phyloP scores from a whole-genome alignment of 139 green algal species.

The Diplosphaera chodatii region DNA sequence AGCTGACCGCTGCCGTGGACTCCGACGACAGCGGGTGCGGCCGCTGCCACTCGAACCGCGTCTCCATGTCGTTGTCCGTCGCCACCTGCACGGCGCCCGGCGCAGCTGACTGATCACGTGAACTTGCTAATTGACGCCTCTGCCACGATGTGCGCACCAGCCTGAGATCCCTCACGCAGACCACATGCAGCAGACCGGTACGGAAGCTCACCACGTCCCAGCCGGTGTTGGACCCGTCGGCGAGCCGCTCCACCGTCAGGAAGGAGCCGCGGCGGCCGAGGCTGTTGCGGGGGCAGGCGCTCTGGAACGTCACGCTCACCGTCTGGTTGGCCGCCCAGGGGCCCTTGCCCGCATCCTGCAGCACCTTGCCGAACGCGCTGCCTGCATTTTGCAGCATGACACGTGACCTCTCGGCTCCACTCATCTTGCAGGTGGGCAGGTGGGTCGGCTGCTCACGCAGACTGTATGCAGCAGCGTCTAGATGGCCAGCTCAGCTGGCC shows the following conservation, averaged over 20 bases:
- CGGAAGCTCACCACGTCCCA: slow-evolving; percentile 16
- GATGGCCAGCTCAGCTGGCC: too few relatives aligned
- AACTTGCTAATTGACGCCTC: too few relatives aligned
- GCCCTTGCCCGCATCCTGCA: slow-evolving; percentile 25
- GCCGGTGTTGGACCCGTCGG: not conserved
- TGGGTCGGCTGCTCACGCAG: too few relatives aligned
- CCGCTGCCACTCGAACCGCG: slow-evolving; percentile 55
- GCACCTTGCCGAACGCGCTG: slow-evolving; percentile 52
- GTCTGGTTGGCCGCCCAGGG: slow-evolving; percentile 27
- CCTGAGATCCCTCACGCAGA: too few relatives aligned
- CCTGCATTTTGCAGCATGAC: slow-evolving; percentile 4
- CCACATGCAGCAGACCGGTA: not conserved
- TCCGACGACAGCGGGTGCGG: slow-evolving; percentile 40
- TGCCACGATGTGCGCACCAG: too few relatives aligned
- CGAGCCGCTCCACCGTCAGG: slow-evolving; percentile 51
- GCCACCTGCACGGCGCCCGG: slow-evolving; percentile 11
- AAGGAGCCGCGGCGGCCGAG: slow-evolving; percentile 58
- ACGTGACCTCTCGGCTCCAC: too few relatives aligned
- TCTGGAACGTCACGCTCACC: slow-evolving; percentile 59
- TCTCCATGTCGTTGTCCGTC: slow-evolving; percentile 21
- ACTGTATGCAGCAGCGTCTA: too few relatives aligned
- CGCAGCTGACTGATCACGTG: too few relatives aligned
- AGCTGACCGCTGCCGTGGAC: slow-evolving; percentile 59
- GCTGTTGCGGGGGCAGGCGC: slow-evolving; percentile 69
- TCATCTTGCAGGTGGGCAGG: too few relatives aligned